Evolutionary conservation across 345 rosid genomes (phyloP).

Genomic region (Gossypioides kirkii): DNA sequence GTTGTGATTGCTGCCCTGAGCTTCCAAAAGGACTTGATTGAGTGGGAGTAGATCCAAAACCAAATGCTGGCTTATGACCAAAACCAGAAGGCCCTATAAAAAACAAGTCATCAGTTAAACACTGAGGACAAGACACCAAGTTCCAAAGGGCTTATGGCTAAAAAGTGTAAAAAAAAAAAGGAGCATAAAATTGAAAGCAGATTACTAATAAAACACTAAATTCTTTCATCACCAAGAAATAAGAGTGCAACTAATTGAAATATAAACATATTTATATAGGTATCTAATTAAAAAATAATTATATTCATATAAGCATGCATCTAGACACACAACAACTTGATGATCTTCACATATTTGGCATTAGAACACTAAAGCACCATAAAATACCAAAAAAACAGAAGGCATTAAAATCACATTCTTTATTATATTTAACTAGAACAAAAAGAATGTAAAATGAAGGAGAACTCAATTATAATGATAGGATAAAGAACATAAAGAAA

Average conservation of each 20-base stretch:
- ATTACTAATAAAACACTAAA: conserved; percentile 4
- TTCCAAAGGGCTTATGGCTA: not conserved
- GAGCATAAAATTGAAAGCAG: not conserved
- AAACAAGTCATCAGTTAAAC: not conserved
- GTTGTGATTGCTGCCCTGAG: conserved; percentile 63
- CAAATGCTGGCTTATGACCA: conserved; percentile 79
- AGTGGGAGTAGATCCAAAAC: conserved; percentile 61
- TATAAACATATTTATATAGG: not conserved
- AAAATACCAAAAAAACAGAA: not conserved
- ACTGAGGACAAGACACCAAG: not conserved
- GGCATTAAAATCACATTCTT: not conserved
- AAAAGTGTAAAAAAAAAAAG: not conserved
- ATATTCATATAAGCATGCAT: not conserved
- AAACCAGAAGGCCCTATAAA: conserved; percentile 54
- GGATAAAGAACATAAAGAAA: not conserved
- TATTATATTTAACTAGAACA: not conserved
- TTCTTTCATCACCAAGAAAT: not conserved
- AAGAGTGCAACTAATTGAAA: not conserved
- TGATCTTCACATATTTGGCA: not conserved
- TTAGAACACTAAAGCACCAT: not conserved
- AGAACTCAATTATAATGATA: not conserved
- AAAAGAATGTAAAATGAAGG: not conserved
- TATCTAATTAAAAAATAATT: too few species aligned
- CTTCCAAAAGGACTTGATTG: conserved; percentile 64
- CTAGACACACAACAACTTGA: not conserved